phyloP scores from a whole-genome alignment of 192 early-diverging fungal species.

The Paraglomus brasilianum region DNA sequence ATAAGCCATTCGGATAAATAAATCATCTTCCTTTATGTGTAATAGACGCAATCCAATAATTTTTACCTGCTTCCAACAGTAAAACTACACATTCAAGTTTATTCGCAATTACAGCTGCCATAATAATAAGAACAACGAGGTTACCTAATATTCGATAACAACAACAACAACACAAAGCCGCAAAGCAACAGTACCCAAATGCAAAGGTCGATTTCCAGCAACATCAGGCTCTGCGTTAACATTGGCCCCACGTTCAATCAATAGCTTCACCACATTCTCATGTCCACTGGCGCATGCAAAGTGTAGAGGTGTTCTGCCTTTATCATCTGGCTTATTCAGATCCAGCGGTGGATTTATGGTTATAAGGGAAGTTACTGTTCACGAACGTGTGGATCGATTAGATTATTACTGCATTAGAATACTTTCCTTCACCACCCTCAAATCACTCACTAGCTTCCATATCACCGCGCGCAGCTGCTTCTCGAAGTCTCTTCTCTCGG shows the following conservation, averaged over 20 bases:
- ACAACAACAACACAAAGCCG: background rate
- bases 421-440: background rate
- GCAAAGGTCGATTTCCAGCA: constrained; percentile 28
- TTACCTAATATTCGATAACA: background rate
- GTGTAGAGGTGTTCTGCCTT: constrained; percentile 30
- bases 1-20: background rate
- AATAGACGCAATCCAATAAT: background rate
- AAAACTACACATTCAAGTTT: constrained; percentile 24
- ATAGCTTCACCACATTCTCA: background rate
- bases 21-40: background rate
- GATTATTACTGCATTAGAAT: too few species aligned
- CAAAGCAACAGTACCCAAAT: constrained; percentile 12
- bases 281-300: constrained; percentile 26
- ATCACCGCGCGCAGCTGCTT: constrained; percentile 16
- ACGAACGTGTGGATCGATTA: too few species aligned
- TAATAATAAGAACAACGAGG: background rate
- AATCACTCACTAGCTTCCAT: background rate
- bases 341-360: constrained; percentile 1
- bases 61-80: constrained; percentile 27
- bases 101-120: constrained; percentile 26
- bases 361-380: background rate
- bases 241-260: constrained; percentile 24
- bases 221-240: constrained; percentile 26
- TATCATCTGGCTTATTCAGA: constrained; percentile 19
- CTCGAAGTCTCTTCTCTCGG: constrained; percentile 11